Evolutionary conservation across 2,329 filamentous ascomycete genomes (phyloP).

Genomic region (Fusarium abutilonis): DNA sequence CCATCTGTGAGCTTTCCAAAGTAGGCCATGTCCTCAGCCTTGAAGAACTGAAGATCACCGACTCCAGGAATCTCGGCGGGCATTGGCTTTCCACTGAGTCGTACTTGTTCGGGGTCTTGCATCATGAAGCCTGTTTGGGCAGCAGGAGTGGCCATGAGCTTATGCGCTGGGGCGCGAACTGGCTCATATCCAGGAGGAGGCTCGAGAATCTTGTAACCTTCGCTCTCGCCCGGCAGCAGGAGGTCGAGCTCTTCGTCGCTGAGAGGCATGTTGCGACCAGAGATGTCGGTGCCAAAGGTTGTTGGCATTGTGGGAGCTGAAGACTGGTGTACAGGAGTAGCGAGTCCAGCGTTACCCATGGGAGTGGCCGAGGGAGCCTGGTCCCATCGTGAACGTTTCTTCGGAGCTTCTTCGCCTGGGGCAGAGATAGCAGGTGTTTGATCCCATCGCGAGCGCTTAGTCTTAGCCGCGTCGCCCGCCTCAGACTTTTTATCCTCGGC

Average conservation of each 20-base stretch:
- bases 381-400: slow-evolving; percentile 90
- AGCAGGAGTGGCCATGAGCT: slow-evolving; percentile 76
- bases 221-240: slow-evolving; percentile 85
- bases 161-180: slow-evolving; percentile 78
- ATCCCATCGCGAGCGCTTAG: slow-evolving; percentile 88
- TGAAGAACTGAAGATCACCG: slow-evolving; percentile 97
- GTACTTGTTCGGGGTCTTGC: slow-evolving; percentile 89
- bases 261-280: slow-evolving; percentile 79
- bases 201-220: slow-evolving; percentile 92
- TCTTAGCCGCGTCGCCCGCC: slow-evolving; percentile 65
- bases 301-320: slow-evolving; percentile 63
- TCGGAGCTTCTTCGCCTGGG: slow-evolving; percentile 68
- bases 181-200: slow-evolving; percentile 93
- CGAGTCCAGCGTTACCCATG: slow-evolving; percentile 76
- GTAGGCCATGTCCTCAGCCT: slow-evolving; percentile 98
- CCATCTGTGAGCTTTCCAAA: slow-evolving; percentile 97
- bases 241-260: slow-evolving; percentile 94
- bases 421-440: slow-evolving; percentile 71
- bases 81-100: slow-evolving; percentile 86
- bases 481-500: slow-evolving; percentile 61
- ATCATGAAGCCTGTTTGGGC: slow-evolving; percentile 94
- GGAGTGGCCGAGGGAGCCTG: slow-evolving; percentile 85
- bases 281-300: slow-evolving; percentile 84
- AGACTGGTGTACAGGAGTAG: slow-evolving; percentile 79
- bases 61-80: slow-evolving; percentile 96